Conservation (phyloP, 139 green algal species). For the Volvox africanus region DNA sequence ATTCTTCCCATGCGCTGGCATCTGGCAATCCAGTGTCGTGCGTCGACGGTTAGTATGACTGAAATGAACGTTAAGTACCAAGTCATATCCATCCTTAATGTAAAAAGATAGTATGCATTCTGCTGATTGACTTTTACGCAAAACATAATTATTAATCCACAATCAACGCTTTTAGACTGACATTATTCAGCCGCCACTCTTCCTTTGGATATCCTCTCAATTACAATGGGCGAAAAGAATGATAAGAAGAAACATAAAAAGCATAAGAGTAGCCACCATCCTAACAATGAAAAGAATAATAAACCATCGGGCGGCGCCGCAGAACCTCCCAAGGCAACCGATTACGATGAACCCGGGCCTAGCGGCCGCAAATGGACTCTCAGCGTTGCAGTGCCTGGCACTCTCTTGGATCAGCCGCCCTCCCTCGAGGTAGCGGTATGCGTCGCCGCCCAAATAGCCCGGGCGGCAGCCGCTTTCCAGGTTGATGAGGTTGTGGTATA, state of each 20-base stretch:
- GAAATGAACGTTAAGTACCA: too few species aligned
- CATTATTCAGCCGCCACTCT: too few species aligned
- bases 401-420: constrained; percentile 83
- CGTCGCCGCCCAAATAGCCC: constrained; percentile 80
- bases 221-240: not conserved
- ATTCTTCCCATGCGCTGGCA: too few species aligned
- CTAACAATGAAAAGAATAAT: not conserved
- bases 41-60: too few species aligned
- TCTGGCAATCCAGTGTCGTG: too few species aligned
- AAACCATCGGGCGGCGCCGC: not conserved
- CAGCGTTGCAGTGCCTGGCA: constrained; percentile 81
- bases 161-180: too few species aligned
- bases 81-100: too few species aligned
- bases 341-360: not conserved
- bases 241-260: not conserved
- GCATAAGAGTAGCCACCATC: not conserved
- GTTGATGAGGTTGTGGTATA: constrained; percentile 89
- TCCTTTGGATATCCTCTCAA: too few species aligned
- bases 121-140: too few species aligned
- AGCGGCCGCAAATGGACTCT: constrained; percentile 66
- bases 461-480: constrained; percentile 84
- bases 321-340: not conserved
- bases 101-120: too few species aligned
- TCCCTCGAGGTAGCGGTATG: constrained; percentile 79
- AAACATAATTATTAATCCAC: too few species aligned